A percentile compares a stretch with the other conserved stretches of the same genome.
Conservation (phyloP, 2,329 filamentous ascomycete species). For the Metarhizium sp. region DNA sequence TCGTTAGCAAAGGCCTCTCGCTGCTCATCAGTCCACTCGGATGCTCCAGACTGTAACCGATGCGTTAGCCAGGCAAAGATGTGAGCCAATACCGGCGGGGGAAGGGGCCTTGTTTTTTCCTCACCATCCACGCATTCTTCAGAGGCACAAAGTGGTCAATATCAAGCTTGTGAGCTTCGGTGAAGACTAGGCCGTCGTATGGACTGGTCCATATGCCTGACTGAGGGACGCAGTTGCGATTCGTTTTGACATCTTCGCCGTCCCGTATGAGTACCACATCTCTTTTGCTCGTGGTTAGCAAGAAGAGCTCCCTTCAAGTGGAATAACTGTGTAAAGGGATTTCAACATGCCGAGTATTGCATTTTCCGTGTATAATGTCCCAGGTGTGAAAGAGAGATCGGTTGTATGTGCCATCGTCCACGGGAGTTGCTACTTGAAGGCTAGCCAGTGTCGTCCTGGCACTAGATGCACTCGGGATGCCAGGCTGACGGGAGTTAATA, state of each 20-base stretch:
- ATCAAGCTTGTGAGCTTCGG: constrained; percentile 57
- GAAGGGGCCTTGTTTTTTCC: too few species aligned
- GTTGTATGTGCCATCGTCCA: constrained; percentile 48
- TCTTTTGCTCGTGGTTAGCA: too few species aligned
- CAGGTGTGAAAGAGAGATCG: constrained; percentile 64
- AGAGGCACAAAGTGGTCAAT: constrained; percentile 43
- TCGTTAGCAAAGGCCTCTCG: constrained; percentile 78
- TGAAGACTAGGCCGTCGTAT: constrained; percentile 69
- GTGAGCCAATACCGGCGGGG: too few species aligned
- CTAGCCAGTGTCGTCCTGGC: constrained; percentile 48
- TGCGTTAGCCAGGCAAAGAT: too few species aligned
- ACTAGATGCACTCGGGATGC: constrained; percentile 49
- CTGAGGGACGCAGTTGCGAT: constrained; percentile 50
- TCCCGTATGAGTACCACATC: constrained; percentile 50
- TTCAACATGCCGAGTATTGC: constrained; percentile 50
- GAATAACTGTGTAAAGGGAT: constrained; percentile 26
- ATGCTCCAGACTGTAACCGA: too few species aligned
- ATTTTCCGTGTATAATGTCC: constrained; percentile 54
- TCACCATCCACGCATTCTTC: too few species aligned
- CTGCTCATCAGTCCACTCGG: constrained; percentile 30
- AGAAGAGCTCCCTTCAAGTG: too few species aligned
- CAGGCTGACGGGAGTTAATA: constrained; percentile 29
- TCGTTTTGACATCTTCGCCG: constrained; percentile 51
- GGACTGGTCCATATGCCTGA: constrained; percentile 62
- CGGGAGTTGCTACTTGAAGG: constrained; percentile 48